Evolutionary conservation across 768 basidiomycete genomes (phyloP).

Genomic region (Lactifluus hygrophoroides): DNA sequence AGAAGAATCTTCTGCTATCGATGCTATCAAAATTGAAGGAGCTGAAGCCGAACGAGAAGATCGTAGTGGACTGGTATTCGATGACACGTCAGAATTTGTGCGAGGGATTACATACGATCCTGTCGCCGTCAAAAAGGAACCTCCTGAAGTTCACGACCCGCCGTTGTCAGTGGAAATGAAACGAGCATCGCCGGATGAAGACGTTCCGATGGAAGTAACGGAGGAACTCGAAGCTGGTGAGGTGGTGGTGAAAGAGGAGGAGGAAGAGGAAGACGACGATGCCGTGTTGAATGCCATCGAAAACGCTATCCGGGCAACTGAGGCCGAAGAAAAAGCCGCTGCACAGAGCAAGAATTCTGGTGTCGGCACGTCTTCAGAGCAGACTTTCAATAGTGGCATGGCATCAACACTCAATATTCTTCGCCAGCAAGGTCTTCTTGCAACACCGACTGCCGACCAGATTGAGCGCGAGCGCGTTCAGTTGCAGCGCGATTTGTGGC

Average conservation of each 20-base stretch:
- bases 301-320: conserved; percentile 51
- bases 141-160: conserved; percentile 17
- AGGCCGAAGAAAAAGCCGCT: conserved; percentile 41
- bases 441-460: conserved; percentile 53
- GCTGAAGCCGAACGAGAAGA: conserved; percentile 41
- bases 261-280: conserved; percentile 69
- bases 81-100: conserved; percentile 96
- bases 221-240: conserved; percentile 71
- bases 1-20: conserved; percentile 33
- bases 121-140: conserved; percentile 31
- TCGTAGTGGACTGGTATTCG: conserved; percentile 67
- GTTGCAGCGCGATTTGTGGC: conserved; percentile 80
- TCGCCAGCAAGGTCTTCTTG: conserved; percentile 84
- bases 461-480: conserved; percentile 74
- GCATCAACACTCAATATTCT: conserved; percentile 84
- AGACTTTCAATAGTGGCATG: conserved; percentile 76
- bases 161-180: conserved; percentile 1
- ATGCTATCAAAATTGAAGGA: conserved; percentile 40
- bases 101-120: conserved; percentile 70
- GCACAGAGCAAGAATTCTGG: conserved; percentile 31
- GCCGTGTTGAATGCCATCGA: conserved; percentile 75
- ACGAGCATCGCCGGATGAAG: conserved; percentile 43
- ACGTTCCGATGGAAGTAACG: conserved; percentile 48
- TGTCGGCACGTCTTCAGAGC: conserved; percentile 65
- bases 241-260: conserved; percentile 54